Evolutionary conservation across 2,329 filamentous ascomycete genomes (phyloP), one percentile per base, ranked within the genome.

Genomic region (Phyllosticta citrichinensis): DNA sequence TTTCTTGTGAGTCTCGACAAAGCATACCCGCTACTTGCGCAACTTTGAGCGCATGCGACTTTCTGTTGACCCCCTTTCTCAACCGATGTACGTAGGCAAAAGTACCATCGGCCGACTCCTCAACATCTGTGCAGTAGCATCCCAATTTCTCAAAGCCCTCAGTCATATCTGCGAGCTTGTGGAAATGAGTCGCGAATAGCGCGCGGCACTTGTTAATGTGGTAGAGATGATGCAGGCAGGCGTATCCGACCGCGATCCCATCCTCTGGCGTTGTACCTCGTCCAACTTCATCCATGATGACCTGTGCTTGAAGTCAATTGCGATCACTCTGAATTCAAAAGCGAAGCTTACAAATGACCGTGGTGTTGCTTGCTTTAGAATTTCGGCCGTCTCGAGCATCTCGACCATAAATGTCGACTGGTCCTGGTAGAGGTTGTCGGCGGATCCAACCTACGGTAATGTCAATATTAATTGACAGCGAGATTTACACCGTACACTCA

Each of bases 221-320:
- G 66, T 90, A 87, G 17, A 99, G 78, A 73, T 97, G 91, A 69
- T 93, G 84, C 56, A 99, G 77, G 68, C 87, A 91, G 1, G 93
- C 94, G 73, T 88, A 97, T 0, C 91, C 91, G 1, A 99, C 88
- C 0, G 94, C 94, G 2, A 87, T 83, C 2, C 94, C 94, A 71
- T 97, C 94, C 68, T 93, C 88, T 0, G 93, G 91, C 20, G 94
- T 96, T 0, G 95, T 99, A 9, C 94, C 94, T 55, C 94, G 83
- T 0, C 94, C 94, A 47, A 99, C 89, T 77, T 99, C 94, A 73
- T 99, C 94, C 93, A 99, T 97, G 73, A 99, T 93, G 63, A 81
- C 65, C 64, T 66, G 22, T 14, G 24, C 24, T 22, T 30, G 40
- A 47, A 5, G 55, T 63, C 24, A 57, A 33, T 47, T n/a, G 6